phyloP scores from a whole-genome alignment of 2,329 filamentous ascomycete species.

The Onygenales sp. region DNA sequence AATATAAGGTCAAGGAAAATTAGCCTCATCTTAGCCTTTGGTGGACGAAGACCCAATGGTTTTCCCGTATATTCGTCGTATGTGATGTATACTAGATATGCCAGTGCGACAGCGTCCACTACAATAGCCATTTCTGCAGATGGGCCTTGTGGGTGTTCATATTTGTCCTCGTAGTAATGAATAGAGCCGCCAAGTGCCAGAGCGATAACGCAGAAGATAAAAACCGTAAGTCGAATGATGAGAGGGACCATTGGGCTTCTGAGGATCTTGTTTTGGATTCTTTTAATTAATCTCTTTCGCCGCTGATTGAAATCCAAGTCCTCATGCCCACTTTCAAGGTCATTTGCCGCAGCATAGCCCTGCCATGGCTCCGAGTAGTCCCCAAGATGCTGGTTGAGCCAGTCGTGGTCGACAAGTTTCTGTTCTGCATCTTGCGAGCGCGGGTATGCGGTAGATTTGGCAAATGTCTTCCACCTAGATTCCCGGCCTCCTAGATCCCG shows the following conservation, averaged over 20 bases:
- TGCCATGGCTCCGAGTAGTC: slow-evolving; percentile 45
- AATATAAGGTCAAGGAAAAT: slow-evolving; percentile 91
- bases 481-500: slow-evolving; percentile 18
- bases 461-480: slow-evolving; percentile 40
- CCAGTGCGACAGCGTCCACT: slow-evolving; percentile 77
- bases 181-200: slow-evolving; percentile 71
- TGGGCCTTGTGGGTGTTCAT: slow-evolving; percentile 49
- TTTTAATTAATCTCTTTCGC: slow-evolving; percentile 46
- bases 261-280: slow-evolving; percentile 59
- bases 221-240: slow-evolving; percentile 69
- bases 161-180: slow-evolving; percentile 48
- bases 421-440: slow-evolving; percentile 25
- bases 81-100: slow-evolving; percentile 88
- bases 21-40: slow-evolving; percentile 76
- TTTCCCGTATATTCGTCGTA: slow-evolving; percentile 95
- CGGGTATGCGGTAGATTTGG: slow-evolving; percentile 33
- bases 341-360: slow-evolving; percentile 34
- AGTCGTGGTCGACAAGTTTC: slow-evolving; percentile 36
- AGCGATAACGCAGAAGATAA: slow-evolving; percentile 72
- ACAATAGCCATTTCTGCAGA: slow-evolving; percentile 83
- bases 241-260: slow-evolving; percentile 79
- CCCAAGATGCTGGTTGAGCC: slow-evolving; percentile 35
- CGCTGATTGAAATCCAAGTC: slow-evolving; percentile 42
- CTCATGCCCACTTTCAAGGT: slow-evolving; percentile 42
- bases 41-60: slow-evolving; percentile 75